phyloP scores from a whole-genome alignment of 2,329 filamentous ascomycete genomes.

The Fusarium metavorans region DNA sequence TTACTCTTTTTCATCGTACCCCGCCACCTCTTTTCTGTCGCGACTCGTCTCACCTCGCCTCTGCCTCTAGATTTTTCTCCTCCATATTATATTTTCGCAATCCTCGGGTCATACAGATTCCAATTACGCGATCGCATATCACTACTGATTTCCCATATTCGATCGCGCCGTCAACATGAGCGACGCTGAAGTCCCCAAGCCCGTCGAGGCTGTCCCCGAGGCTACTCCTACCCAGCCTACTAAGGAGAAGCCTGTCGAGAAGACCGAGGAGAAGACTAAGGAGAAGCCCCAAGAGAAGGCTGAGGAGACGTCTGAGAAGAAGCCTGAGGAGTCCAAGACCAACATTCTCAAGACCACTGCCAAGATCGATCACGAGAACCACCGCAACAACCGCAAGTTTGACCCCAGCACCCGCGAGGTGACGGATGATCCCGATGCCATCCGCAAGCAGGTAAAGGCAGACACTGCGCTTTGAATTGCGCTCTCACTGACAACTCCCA shows the following conservation, averaged over 20 bases:
- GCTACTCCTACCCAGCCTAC: conserved; percentile 41
- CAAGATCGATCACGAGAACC: conserved; percentile 53
- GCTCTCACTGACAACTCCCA: conserved; percentile 50
- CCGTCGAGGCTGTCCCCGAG: conserved; percentile 51
- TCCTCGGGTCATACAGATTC: conserved; percentile 12
- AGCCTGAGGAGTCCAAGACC: conserved; percentile 37
- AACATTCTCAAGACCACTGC: conserved; percentile 60
- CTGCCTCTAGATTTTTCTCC: conserved; percentile 21
- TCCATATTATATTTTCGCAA: conserved; percentile 4
- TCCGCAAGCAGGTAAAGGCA: conserved; percentile 79
- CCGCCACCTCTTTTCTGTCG: conserved; percentile 46
- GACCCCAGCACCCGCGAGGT: conserved; percentile 76
- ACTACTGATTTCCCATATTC: conserved; percentile 2
- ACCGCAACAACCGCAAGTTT: conserved; percentile 74
- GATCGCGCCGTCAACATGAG: conserved; percentile 50
- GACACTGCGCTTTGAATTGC: neutral
- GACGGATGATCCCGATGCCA: conserved; percentile 81
- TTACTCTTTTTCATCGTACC: conserved; percentile 40
- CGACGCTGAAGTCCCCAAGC: conserved; percentile 55
- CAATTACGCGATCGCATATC: conserved; percentile 22
- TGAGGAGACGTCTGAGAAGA: conserved; percentile 43
- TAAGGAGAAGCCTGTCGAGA: conserved; percentile 42
- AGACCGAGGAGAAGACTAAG: conserved; percentile 40
- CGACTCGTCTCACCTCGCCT: conserved; percentile 37
- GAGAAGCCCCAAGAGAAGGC: conserved; percentile 36